A percentile compares a stretch with the other conserved stretches of the same genome.
Conservation (phyloP, 352 stramenopile genomes). For the Elongisporangium prolatum region DNA sequence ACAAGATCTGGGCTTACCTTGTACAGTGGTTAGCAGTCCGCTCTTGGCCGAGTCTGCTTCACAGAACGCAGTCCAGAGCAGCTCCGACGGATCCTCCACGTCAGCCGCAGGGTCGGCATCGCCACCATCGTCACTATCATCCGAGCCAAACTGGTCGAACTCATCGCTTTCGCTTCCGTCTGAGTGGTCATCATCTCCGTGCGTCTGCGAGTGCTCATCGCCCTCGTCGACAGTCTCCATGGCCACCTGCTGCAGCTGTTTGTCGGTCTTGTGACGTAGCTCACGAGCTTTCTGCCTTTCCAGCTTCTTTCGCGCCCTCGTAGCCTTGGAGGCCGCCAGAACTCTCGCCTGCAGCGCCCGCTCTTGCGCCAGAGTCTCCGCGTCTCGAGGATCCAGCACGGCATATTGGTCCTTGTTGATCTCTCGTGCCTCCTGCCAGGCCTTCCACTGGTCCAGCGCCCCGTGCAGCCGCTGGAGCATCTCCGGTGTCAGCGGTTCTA, state of each 20-base stretch:
- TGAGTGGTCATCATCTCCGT: conserved; percentile 23
- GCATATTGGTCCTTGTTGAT: conserved; percentile 63
- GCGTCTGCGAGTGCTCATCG: conserved; percentile 21
- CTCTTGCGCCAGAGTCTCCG: conserved; percentile 45
- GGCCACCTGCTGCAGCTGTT: conserved; percentile 9
- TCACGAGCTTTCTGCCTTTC: conserved; percentile 56
- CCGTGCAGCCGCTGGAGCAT: conserved; percentile 33
- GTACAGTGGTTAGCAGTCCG: conserved; percentile 38
- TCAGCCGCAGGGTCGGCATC: conserved; percentile 30
- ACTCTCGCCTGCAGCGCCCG: conserved; percentile 62
- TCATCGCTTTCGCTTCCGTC: conserved; percentile 36
- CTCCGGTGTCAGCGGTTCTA: conserved; percentile 28
- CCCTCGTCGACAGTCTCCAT: conserved; percentile 73
- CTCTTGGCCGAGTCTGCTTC: conserved; percentile 30
- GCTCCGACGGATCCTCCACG: conserved; percentile 56
- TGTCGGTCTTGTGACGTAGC: conserved; percentile 21
- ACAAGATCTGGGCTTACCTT: conserved; percentile 31
- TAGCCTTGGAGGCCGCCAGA: conserved; percentile 56
- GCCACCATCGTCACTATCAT: conserved; percentile 38
- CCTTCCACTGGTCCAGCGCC: conserved; percentile 32
- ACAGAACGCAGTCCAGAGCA: conserved; percentile 64
- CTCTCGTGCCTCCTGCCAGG: conserved; percentile 50
- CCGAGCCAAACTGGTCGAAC: conserved; percentile 39
- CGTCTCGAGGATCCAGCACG: conserved; percentile 48
- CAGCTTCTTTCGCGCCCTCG: conserved; percentile 51